Evolutionary conservation across 108 stramenopile species (phyloP).

Genomic region (Nitzschia sp.): DNA sequence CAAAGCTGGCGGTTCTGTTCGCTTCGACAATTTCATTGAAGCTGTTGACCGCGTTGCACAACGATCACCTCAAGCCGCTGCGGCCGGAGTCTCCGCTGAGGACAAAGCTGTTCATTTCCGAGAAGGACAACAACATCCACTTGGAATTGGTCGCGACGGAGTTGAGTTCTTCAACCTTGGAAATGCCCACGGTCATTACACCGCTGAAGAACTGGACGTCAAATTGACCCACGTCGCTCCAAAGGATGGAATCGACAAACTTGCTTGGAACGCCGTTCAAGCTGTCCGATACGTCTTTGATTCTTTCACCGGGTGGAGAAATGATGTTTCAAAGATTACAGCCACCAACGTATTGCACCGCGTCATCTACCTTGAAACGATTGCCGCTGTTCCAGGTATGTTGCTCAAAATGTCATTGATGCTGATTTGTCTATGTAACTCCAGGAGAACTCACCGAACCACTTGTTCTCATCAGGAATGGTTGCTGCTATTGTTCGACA

Average conservation of each 20-base stretch:
- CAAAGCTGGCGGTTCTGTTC: constrained; percentile 53
- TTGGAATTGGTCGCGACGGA: constrained; percentile 20
- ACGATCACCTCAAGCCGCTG: neutral
- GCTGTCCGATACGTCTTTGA: constrained; percentile 66
- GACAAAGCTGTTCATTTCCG: constrained; percentile 38
- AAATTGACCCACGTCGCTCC: constrained; percentile 67
- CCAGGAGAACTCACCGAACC: too few species aligned
- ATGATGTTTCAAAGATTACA: constrained; percentile 47
- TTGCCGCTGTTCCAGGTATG: constrained; percentile 89
- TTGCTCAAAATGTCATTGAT: neutral
- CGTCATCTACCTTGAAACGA: constrained; percentile 83
- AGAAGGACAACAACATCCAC: constrained; percentile 41
- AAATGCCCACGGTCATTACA: constrained; percentile 73
- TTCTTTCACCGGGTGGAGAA: constrained; percentile 63
- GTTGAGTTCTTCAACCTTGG: constrained; percentile 45
- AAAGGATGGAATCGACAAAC: constrained; percentile 41
- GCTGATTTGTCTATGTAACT: too few species aligned
- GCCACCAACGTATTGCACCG: constrained; percentile 71
- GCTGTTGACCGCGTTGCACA: constrained; percentile 55
- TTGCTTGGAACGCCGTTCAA: constrained; percentile 64
- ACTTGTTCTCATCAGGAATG: constrained; percentile 31
- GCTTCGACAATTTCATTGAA: constrained; percentile 61
- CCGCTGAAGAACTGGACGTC: constrained; percentile 64
- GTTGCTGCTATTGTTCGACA: constrained; percentile 89
- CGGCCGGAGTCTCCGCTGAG: constrained; percentile 34